Evolutionary conservation across 306 rosid genomes (phyloP).

Genomic region (Quercus suber): DNA sequence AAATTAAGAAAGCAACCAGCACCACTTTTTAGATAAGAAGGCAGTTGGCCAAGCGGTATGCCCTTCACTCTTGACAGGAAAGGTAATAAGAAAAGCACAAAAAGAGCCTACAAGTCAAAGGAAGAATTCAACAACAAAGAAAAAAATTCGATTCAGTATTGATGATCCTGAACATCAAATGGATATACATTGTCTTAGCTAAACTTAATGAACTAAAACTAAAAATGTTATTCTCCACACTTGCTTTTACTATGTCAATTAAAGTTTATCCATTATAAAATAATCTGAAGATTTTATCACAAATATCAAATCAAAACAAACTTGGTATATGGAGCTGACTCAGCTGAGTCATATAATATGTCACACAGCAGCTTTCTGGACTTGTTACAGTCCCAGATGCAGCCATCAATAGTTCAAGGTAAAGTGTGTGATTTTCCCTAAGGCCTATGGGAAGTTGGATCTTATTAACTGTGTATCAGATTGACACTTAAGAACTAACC

Average conservation of each 20-base stretch:
- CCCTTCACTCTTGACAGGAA: slow-evolving; percentile 72
- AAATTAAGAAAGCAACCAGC: slow-evolving; percentile 77
- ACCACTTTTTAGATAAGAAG: slow-evolving; percentile 71
- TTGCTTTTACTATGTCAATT: not conserved
- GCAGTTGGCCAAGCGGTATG: slow-evolving; percentile 64
- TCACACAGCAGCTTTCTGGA: not conserved
- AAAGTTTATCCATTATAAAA: not conserved
- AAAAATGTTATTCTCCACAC: not conserved
- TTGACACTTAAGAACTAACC: not conserved
- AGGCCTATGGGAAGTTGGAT: not conserved
- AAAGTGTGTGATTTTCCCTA: not conserved
- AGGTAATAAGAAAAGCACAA: slow-evolving; percentile 71
- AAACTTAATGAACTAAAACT: slow-evolving; percentile 7
- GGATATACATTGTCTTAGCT: slow-evolving; percentile 4
- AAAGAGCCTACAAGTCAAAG: slow-evolving; percentile 60
- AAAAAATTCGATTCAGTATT: not conserved
- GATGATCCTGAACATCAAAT: slow-evolving; percentile 13
- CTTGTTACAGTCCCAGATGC: not conserved
- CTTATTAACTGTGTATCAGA: not conserved
- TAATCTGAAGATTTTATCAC: not conserved
- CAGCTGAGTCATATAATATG: not conserved
- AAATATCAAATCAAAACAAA: not conserved
- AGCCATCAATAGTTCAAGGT: not conserved
- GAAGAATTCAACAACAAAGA: slow-evolving; percentile 7
- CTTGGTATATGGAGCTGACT: not conserved